phyloP scores from a whole-genome alignment of 192 early-diverging fungal species.

The Thoreauomyces humboldtii region DNA sequence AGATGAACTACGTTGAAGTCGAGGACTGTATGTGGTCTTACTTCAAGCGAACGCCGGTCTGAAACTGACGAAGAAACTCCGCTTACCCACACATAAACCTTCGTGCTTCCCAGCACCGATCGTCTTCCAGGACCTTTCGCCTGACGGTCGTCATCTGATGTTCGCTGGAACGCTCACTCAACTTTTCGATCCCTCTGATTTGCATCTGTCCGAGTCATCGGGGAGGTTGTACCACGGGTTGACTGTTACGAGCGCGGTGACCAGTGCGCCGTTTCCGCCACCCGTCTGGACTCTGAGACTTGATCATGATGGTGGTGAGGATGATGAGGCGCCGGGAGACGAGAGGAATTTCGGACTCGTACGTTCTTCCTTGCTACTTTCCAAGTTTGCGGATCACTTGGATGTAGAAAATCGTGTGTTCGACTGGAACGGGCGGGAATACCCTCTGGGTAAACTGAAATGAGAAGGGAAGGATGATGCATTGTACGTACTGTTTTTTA shows the following conservation, averaged over 20 bases:
- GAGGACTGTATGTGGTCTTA: conserved; percentile 13
- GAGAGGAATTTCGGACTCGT: conserved; percentile 30
- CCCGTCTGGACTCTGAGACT: background rate
- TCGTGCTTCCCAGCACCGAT: conserved; percentile 17
- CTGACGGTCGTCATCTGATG: conserved; percentile 9
- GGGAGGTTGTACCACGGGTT: conserved; percentile 37
- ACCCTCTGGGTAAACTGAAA: too few relatives aligned
- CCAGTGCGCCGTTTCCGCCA: conserved; percentile 1
- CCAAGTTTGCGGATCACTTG: conserved; percentile 15
- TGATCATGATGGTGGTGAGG: background rate
- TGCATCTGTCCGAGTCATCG: conserved; percentile 6
- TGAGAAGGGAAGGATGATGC: too few relatives aligned
- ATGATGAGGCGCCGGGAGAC: background rate
- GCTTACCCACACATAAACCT: background rate
- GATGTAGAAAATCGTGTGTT: conserved; percentile 20
- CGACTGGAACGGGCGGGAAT: too few relatives aligned
- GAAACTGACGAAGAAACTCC: background rate
- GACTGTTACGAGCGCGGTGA: conserved; percentile 1
- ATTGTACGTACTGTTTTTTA: too few relatives aligned
- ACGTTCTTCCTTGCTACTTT: conserved; percentile 24
- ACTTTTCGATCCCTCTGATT: conserved; percentile 20
- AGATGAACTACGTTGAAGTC: conserved; percentile 34
- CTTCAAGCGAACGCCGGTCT: background rate
- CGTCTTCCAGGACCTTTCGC: conserved; percentile 31
- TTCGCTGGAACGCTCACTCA: conserved; percentile 22